Percentiles rank a stretch among this genome's conserved stretches.
These are phyloP conservation scores for Nymphaea thermarum DNA, from an alignment of 164 flowering plant genomes.

Conservation along the genomic window DNA sequence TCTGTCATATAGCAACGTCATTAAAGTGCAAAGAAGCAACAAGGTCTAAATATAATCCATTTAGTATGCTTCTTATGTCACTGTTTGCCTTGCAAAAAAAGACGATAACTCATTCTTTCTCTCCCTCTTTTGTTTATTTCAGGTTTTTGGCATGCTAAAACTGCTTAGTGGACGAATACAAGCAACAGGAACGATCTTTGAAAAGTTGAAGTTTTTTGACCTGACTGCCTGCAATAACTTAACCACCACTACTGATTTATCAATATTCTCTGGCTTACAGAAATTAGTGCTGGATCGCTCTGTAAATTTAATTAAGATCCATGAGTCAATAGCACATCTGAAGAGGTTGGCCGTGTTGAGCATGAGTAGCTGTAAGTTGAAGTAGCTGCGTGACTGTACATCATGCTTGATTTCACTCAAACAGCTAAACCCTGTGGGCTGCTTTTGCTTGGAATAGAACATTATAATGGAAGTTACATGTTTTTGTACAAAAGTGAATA, in stretches of 20 bases:
- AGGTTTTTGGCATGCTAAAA: too few relatives aligned
- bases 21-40: too few relatives aligned
- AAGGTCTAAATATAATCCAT: too few relatives aligned
- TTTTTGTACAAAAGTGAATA: too few relatives aligned
- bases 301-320: neutral
- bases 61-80: too few relatives aligned
- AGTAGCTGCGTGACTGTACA: neutral
- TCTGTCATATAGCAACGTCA: neutral
- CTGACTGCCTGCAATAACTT: neutral
- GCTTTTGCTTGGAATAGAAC: neutral
- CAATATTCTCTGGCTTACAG: neutral
- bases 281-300: neutral
- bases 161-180: too few relatives aligned
- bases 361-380: neutral
- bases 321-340: neutral
- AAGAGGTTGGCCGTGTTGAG: neutral
- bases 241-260: neutral
- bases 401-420: neutral
- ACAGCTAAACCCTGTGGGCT: neutral
- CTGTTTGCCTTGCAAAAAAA: too few relatives aligned
- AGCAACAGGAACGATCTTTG: too few relatives aligned
- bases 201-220: neutral
- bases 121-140: too few relatives aligned
- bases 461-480: too few relatives aligned
- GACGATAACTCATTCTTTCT: too few relatives aligned